phyloP scores from a whole-genome alignment of 768 basidiomycete species.

The Mrakia blollopis region DNA sequence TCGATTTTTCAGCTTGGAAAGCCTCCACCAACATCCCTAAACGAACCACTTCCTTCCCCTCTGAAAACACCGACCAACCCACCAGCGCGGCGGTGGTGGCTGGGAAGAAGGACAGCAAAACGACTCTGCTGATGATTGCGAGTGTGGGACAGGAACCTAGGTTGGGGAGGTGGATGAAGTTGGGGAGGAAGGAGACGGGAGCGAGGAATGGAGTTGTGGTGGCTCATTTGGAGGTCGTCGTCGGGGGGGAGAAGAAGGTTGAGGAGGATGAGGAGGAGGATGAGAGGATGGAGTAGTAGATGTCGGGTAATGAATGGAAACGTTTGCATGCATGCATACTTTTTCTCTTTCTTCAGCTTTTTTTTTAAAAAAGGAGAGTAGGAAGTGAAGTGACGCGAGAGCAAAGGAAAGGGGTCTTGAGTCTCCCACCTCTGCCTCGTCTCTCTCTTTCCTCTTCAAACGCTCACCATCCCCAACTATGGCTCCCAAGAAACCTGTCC shows the following conservation, averaged over 20 bases:
- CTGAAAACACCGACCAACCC: conserved; percentile 31
- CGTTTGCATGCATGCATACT: too few relatives aligned
- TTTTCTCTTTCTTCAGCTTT: neutral
- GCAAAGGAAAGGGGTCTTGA: neutral
- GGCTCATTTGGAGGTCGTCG: conserved; percentile 43
- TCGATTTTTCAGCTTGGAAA: conserved; percentile 50
- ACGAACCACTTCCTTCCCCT: conserved; percentile 33
- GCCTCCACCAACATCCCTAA: conserved; percentile 37
- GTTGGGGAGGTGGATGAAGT: conserved; percentile 77
- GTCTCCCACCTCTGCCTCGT: neutral
- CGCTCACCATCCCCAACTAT: neutral
- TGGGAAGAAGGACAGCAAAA: conserved; percentile 30
- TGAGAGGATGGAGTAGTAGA: conserved; percentile 7
- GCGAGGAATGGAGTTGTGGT: conserved; percentile 69
- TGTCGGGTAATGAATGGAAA: neutral
- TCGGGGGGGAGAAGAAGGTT: conserved; percentile 19
- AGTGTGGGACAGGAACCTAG: conserved; percentile 83
- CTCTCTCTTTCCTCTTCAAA: neutral
- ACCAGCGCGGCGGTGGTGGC: conserved; percentile 34
- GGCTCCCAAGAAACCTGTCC: conserved; percentile 12
- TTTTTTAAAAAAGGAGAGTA: neutral
- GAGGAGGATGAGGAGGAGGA: conserved; percentile 10
- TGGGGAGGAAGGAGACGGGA: conserved; percentile 59
- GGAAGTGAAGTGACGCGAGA: neutral
- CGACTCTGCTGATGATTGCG: conserved; percentile 60